Evolutionary conservation across 2,329 filamentous ascomycete species (phyloP), one percentile per base, ranked within the genome.

Genomic region (Immersiporthe knoxdaviesiana): DNA sequence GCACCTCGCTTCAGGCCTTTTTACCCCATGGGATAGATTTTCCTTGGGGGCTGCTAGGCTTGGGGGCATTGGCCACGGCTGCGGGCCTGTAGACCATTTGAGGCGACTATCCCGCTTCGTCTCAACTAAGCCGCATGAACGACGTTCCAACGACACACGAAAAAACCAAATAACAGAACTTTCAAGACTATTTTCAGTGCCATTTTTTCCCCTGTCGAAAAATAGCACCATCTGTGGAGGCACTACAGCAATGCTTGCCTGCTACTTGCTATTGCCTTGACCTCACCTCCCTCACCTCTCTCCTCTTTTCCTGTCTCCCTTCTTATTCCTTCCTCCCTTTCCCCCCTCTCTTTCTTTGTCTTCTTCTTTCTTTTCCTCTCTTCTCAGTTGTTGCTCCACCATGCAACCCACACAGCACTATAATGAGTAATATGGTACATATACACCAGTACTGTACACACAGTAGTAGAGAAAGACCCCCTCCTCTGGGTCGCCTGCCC

Each of bases 51-150:
- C 16, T 30, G 18, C 54, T 58, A n/a, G 30, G 37, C 37, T 39
- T 24, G n/a, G n/a, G 8, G 50, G 52, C 24, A 27, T 54, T n/a
- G 50, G 50, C n/a, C 24, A 12, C n/a, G 11, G n/a, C 50, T 2
- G n/a, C 52, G 27, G 52, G 16, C 18, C 32, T 59, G 56, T 21
- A 37, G 30, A 59, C 32, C 30, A 35, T 59, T 37, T 59, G 56
- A 21, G 32, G 56, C 56, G 56, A 59, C 16, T 32, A 37, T 37
- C 30, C 56, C 56, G 56, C 32, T 37, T 35, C 56, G 30, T n/a
- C 27, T 59, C 56, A 59, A 37, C 21, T 59, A 59, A 59, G 56
- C 56, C 56, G 56, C 56, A 59, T 59, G 56, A 12, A 59, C 56
- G 56, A 59, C 56, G 8, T 37, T 18, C 56, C 56, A 30, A 59